Evolutionary conservation across 2,329 filamentous ascomycete species (phyloP), one percentile per base, ranked within the genome.

Genomic region (Pseudogymnoascus sp.): DNA sequence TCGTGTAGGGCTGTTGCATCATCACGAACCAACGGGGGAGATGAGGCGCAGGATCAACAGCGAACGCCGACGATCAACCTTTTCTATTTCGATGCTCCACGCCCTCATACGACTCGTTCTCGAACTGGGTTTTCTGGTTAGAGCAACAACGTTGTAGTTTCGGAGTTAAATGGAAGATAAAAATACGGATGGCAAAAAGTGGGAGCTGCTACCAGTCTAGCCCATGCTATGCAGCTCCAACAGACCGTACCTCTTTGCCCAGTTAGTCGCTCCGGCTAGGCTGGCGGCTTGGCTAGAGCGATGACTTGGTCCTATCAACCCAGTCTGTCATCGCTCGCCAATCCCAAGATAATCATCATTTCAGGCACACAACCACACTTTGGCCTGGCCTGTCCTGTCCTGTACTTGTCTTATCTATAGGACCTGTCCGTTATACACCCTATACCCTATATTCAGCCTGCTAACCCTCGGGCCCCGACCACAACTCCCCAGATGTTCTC

Each of bases 1-100:
- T 57, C 51, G 51, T 57, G 51, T 57, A 57, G 51, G 51, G 51
- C 51, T 57, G 51, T 57, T 57, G 51, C 51, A 57, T 57, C 28
- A 57, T 14, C 51, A 34, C 25, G 28, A 57, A 57, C 51, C 51
- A 57, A 57, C 25, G n/a, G 34, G 51, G 51, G 5, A 16, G 51
- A 57, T 34, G 51, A 57, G 51, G 51, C 51, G 51, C 51, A 57
- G 51, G 51, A 57, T 57, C 51, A 57, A 57, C 51, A 34, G 51
- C 51, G 25, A 57, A 57, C 25, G 51, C 25, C 51, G 25, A 34
- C 25, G 51, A 57, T 57, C 51, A 6, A 57, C 25, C 28, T 31
- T 31, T 34, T 57, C 51, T 34, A 57, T 57, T 34, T 57, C n/a
- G 51, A 57, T 34, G 28, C 51, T 57, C 51, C 51, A 57, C 28